A percentile compares a stretch with the other conserved stretches of the same genome.
Conservation (phyloP, 2,329 filamentous ascomycete genomes). For the Penicillium hordei region DNA sequence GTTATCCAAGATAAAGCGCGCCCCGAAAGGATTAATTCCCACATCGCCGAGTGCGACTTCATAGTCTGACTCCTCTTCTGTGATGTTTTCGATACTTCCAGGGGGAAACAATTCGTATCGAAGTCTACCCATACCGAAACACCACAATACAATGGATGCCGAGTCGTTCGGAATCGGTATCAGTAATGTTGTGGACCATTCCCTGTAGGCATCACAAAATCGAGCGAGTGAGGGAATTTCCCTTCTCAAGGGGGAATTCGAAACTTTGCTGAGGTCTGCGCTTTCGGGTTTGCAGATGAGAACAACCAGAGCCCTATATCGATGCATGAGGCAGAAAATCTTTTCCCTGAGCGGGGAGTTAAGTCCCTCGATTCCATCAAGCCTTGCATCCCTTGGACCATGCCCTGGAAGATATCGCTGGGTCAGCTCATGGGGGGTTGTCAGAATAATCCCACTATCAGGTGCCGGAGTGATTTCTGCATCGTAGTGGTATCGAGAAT, state of each 20-base stretch:
- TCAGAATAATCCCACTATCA: conserved; percentile 66
- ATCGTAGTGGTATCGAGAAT: conserved; percentile 17
- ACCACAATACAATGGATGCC: conserved; percentile 34
- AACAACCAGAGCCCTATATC: not conserved
- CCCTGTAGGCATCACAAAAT: not conserved
- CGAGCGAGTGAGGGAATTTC: not conserved
- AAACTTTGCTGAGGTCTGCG: not conserved
- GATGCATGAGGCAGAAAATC: not conserved
- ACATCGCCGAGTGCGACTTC: conserved; percentile 55
- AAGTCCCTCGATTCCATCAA: not conserved
- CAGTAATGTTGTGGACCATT: not conserved
- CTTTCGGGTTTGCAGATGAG: not conserved
- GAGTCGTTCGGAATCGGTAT: conserved; percentile 16
- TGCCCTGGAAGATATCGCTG: conserved; percentile 68
- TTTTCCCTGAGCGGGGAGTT: not conserved
- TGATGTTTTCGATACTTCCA: conserved; percentile 48
- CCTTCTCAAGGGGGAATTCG: not conserved
- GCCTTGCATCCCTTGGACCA: not conserved
- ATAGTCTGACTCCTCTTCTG: conserved; percentile 59
- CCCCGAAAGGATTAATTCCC: conserved; percentile 71
- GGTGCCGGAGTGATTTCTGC: conserved; percentile 73
- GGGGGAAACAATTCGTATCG: not conserved
- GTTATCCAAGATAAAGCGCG: conserved; percentile 58
- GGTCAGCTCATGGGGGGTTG: conserved; percentile 68
- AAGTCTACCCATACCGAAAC: conserved; percentile 44